A percentile compares a stretch with the other conserved stretches of the same genome.
These are phyloP conservation scores for Gigaspora rosea DNA, from an alignment of 192 early-diverging fungal genomes.

Conservation along the genomic window DNA sequence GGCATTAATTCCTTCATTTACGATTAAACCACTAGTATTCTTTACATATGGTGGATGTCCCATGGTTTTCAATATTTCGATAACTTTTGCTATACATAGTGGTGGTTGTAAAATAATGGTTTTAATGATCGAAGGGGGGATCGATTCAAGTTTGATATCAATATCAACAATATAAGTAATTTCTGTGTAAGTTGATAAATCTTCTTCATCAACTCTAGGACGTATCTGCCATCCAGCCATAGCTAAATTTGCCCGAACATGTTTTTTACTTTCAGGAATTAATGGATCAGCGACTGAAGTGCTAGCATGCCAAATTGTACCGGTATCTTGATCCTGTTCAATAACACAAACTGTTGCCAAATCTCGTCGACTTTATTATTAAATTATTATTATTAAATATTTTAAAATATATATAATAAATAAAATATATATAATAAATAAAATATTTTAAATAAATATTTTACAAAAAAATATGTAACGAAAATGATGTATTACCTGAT, in stretches of 20 bases:
- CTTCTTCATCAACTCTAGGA: slow-evolving; percentile 48
- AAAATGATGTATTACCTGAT: slow-evolving; percentile 27
- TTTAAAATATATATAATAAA: not conserved
- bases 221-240: slow-evolving; percentile 55
- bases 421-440: not conserved
- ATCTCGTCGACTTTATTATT: slow-evolving; percentile 41
- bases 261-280: slow-evolving; percentile 49
- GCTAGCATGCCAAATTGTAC: slow-evolving; percentile 47
- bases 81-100: slow-evolving; percentile 42
- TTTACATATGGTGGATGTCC: slow-evolving; percentile 60
- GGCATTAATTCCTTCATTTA: slow-evolving; percentile 46
- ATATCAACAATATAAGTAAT: slow-evolving; percentile 52
- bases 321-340: slow-evolving; percentile 51
- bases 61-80: slow-evolving; percentile 45
- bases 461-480: not conserved
- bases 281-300: slow-evolving; percentile 52
- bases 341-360: slow-evolving; percentile 48
- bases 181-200: slow-evolving; percentile 41
- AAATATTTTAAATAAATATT: not conserved
- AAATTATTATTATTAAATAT: no score
- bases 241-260: slow-evolving; percentile 46
- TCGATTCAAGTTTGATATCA: slow-evolving; percentile 49
- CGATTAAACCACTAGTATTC: slow-evolving; percentile 47
- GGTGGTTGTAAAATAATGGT: slow-evolving; percentile 48
- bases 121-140: slow-evolving; percentile 48